These are phyloP conservation scores for Lentinus tigrinus DNA, from an alignment of 768 basidiomycete species.

Conservation along the genomic window DNA sequence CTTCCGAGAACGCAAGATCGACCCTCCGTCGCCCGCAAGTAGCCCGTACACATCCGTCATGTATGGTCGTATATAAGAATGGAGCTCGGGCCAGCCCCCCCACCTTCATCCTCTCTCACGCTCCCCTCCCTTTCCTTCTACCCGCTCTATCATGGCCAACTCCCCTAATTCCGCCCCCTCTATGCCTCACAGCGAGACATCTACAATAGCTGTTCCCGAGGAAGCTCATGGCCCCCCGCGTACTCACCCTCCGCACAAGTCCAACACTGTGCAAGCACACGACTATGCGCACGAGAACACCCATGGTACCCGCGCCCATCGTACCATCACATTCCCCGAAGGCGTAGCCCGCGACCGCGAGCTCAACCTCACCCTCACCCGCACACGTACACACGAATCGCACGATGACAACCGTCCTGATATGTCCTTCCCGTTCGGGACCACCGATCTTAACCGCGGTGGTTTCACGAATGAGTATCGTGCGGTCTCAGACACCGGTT, in stretches of 20 bases:
- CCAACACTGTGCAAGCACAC: not conserved
- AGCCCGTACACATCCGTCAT: no score
- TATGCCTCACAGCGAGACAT: constrained; percentile 1
- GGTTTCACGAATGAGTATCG: constrained; percentile 37
- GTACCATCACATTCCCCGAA: constrained; percentile 16
- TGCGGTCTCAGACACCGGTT: constrained; percentile 28
- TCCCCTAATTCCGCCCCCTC: not conserved
- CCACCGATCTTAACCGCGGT: constrained; percentile 26
- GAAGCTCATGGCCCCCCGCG: not conserved
- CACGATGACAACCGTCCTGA: constrained; percentile 25
- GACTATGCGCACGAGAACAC: not conserved
- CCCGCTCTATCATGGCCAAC: not conserved
- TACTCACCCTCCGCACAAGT: constrained; percentile 9
- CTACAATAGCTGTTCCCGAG: not conserved
- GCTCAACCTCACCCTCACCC: constrained; percentile 4
- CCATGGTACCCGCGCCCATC: not conserved
- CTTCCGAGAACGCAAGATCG: no score
- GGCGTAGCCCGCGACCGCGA: constrained; percentile 3
- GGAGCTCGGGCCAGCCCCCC: not conserved
- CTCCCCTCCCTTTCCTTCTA: not conserved
- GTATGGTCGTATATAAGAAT: no score
- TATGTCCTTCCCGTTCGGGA: constrained; percentile 30
- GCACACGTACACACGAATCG: constrained; percentile 16
- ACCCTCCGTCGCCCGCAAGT: no score
- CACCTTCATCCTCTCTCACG: not conserved